A percentile compares a stretch with the other conserved stretches of the same genome.
phyloP scores from a whole-genome alignment of 306 rosid genomes.

The Calophaca sinica region DNA sequence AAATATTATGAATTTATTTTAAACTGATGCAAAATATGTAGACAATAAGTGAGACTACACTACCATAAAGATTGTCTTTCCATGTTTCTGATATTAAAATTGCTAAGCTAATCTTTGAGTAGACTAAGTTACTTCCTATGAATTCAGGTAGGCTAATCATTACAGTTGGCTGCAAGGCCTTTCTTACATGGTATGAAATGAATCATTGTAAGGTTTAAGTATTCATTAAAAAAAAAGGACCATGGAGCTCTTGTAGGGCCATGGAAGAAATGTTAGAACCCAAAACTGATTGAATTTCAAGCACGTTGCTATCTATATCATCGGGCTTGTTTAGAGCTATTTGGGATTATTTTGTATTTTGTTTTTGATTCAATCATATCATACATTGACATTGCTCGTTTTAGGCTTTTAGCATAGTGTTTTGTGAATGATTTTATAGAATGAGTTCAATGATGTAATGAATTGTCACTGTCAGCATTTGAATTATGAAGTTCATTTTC shows the following conservation, averaged over 20 bases:
- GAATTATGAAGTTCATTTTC: slow-evolving; percentile 39
- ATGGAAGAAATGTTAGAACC: slow-evolving; percentile 26
- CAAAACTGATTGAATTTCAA: slow-evolving; percentile 1
- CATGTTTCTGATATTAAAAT: background rate
- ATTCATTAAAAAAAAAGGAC: background rate
- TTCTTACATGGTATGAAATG: slow-evolving; percentile 11
- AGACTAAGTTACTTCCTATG: slow-evolving; percentile 22
- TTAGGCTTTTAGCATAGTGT: slow-evolving; percentile 2
- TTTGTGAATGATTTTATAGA: slow-evolving; percentile 24
- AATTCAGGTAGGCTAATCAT: slow-evolving; percentile 29
- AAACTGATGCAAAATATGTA: slow-evolving; percentile 7
- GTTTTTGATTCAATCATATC: slow-evolving; percentile 34
- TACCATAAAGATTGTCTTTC: slow-evolving; percentile 9
- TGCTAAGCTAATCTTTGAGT: slow-evolving; percentile 17
- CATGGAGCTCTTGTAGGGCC: slow-evolving; percentile 18
- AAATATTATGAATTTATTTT: background rate
- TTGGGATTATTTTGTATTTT: slow-evolving; percentile 24
- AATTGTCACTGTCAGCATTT: slow-evolving; percentile 18
- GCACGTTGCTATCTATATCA: background rate
- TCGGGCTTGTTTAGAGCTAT: slow-evolving; percentile 5
- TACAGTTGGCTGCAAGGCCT: background rate
- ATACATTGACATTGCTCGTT: slow-evolving; percentile 21
- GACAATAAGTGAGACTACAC: slow-evolving; percentile 21
- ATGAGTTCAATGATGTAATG: slow-evolving; percentile 18
- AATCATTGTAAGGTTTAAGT: slow-evolving; percentile 19